A percentile compares a stretch with the other conserved stretches of the same genome.
These are phyloP conservation scores for Linnemannia exigua DNA, from an alignment of 192 early-diverging fungal genomes.

Conservation along the genomic window DNA sequence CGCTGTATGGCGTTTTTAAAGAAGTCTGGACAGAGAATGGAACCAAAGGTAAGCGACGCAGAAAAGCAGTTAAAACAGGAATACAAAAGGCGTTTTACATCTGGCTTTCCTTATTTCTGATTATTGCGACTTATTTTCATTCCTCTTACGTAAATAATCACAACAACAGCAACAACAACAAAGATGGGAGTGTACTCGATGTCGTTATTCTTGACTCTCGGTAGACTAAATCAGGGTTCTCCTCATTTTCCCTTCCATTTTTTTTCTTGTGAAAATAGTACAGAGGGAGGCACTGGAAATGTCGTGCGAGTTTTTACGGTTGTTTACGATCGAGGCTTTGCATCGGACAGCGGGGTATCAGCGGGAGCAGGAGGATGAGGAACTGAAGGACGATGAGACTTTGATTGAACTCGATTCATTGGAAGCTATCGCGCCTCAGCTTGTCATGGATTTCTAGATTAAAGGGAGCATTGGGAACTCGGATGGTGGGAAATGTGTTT, in stretches of 20 bases:
- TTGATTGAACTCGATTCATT: slow-evolving; percentile 46
- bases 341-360: slow-evolving; percentile 55
- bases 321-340: slow-evolving; percentile 59
- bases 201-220: background rate
- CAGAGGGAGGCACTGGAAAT: slow-evolving; percentile 51
- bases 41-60: slow-evolving; percentile 42
- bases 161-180: too few relatives aligned
- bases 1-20: slow-evolving; percentile 54
- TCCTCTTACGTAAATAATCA: too few relatives aligned
- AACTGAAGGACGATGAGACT: slow-evolving; percentile 44
- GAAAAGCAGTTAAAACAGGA: background rate
- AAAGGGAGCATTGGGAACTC: background rate
- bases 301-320: slow-evolving; percentile 47
- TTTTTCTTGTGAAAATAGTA: slow-evolving; percentile 9
- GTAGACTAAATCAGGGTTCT: background rate
- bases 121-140: too few relatives aligned
- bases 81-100: background rate
- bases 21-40: slow-evolving; percentile 46
- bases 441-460: slow-evolving; percentile 48
- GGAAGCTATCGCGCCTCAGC: slow-evolving; percentile 45
- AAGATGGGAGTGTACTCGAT: background rate
- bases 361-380: slow-evolving; percentile 56
- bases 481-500: background rate
- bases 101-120: too few relatives aligned
- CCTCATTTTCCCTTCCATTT: background rate